A percentile compares a stretch with the other conserved stretches of the same genome.
Conservation (phyloP, 306 rosid genomes). For the Calophaca sinica region DNA sequence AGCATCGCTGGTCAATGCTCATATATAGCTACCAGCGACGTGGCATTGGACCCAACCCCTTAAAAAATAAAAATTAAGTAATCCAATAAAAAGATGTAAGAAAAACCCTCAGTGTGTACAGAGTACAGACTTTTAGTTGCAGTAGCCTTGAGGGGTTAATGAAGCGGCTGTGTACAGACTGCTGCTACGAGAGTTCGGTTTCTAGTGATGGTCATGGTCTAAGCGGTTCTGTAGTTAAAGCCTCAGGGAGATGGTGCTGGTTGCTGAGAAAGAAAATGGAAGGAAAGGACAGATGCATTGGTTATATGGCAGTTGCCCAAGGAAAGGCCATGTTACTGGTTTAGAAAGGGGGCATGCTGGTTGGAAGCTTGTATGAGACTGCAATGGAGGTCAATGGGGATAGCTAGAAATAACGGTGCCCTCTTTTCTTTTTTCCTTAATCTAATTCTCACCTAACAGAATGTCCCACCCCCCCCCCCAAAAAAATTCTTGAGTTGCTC, state of each 20-base stretch:
- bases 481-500: neutral
- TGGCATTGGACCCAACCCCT: slow-evolving; percentile 64
- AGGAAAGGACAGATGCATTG: neutral
- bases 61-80: neutral
- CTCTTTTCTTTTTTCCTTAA: neutral
- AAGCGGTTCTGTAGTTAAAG: neutral
- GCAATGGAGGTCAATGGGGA: too few species aligned
- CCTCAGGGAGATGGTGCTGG: neutral
- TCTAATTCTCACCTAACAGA: neutral
- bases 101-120: neutral
- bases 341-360: too few species aligned
- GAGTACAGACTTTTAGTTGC: neutral
- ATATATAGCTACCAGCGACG: slow-evolving; percentile 65
- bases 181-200: neutral
- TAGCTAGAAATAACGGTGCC: neutral
- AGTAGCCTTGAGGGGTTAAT: neutral
- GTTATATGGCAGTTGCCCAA: neutral
- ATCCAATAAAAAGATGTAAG: neutral
- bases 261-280: neutral
- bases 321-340: too few species aligned
- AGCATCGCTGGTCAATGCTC: slow-evolving; percentile 74
- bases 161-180: neutral
- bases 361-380: too few species aligned
- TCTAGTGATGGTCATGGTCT: neutral
- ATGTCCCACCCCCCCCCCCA: neutral